Conservation (phyloP, 768 basidiomycete genomes). For the Galerina marginata region DNA sequence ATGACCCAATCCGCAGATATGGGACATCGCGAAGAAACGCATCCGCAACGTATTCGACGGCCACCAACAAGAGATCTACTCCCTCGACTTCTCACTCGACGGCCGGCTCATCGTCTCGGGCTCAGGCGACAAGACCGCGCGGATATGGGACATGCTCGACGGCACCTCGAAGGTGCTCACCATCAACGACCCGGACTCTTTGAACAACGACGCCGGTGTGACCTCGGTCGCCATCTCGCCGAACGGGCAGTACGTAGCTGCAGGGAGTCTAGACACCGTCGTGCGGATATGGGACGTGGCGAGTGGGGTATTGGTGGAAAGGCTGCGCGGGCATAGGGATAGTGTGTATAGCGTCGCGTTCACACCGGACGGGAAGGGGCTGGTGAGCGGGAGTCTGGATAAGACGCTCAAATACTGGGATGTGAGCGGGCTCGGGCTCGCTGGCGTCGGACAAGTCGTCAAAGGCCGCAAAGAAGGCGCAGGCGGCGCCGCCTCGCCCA, state of each 20-base stretch:
- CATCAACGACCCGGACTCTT: slow-evolving; percentile 57
- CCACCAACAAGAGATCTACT: slow-evolving; percentile 93
- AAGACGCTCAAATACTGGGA: slow-evolving; percentile 92
- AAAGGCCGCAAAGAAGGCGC: slow-evolving; percentile 53
- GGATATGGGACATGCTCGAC: slow-evolving; percentile 52
- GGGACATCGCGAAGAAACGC: slow-evolving; percentile 85
- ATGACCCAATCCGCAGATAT: no score
- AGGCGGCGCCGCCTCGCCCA: slow-evolving; percentile 26
- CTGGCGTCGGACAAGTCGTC: slow-evolving; percentile 15
- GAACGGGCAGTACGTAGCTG: slow-evolving; percentile 68
- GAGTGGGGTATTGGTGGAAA: slow-evolving; percentile 70
- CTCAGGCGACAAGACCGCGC: slow-evolving; percentile 69
- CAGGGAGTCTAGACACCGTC: slow-evolving; percentile 75
- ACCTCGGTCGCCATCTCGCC: slow-evolving; percentile 83
- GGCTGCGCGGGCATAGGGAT: slow-evolving; percentile 79
- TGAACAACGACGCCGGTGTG: slow-evolving; percentile 30
- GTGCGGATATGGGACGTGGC: slow-evolving; percentile 83
- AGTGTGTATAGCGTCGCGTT: slow-evolving; percentile 92
- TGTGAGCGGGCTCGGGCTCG: slow-evolving; percentile 67
- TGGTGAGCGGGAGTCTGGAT: slow-evolving; percentile 92
- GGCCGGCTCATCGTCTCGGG: slow-evolving; percentile 89
- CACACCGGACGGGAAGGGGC: slow-evolving; percentile 87
- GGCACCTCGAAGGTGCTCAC: slow-evolving; percentile 49
- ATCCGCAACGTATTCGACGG: slow-evolving; percentile 86
- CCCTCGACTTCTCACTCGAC: slow-evolving; percentile 89